Conservation (phyloP, 176 grass and related monocot species). For the Alloteropsis semialata region DNA sequence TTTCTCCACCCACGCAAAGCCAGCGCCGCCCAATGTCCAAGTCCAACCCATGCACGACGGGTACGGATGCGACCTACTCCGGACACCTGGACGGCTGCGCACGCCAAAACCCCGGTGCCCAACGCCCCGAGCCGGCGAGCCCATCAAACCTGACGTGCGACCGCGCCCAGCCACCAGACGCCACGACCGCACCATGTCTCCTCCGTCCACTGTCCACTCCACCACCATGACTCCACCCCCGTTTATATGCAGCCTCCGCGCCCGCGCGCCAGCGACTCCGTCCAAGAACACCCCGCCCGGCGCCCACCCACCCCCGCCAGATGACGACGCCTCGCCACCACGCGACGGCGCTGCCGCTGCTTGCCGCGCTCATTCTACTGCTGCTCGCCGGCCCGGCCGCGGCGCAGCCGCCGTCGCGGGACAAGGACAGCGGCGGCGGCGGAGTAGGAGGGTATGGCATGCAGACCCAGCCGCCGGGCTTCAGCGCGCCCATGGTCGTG, state of each 20-base stretch:
- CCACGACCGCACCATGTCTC: conserved; percentile 7
- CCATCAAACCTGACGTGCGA: conserved; percentile 9
- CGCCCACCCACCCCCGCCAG: not conserved
- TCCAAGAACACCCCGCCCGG: not conserved
- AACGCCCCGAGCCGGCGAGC: not conserved
- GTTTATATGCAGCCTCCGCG: not conserved
- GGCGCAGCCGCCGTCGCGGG: conserved; percentile 23
- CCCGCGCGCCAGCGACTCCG: not conserved
- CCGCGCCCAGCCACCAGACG: not conserved
- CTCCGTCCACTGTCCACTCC: not conserved
- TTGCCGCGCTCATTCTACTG: not conserved
- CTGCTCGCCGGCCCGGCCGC: not conserved
- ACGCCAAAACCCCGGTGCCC: not conserved
- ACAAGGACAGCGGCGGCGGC: not conserved
- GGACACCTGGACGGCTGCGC: conserved; percentile 6
- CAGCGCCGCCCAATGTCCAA: not conserved
- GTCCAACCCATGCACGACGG: not conserved
- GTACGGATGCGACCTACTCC: not conserved
- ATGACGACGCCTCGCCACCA: conserved; percentile 21
- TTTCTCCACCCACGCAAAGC: too few relatives aligned
- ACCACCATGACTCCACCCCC: not conserved
- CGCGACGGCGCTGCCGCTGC: not conserved
- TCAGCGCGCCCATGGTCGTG: conserved; percentile 65
- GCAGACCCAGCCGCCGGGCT: conserved; percentile 18
- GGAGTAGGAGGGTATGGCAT: not conserved